Evolutionary conservation across 768 basidiomycete genomes (phyloP).

Genomic region (Boletus patriciae): DNA sequence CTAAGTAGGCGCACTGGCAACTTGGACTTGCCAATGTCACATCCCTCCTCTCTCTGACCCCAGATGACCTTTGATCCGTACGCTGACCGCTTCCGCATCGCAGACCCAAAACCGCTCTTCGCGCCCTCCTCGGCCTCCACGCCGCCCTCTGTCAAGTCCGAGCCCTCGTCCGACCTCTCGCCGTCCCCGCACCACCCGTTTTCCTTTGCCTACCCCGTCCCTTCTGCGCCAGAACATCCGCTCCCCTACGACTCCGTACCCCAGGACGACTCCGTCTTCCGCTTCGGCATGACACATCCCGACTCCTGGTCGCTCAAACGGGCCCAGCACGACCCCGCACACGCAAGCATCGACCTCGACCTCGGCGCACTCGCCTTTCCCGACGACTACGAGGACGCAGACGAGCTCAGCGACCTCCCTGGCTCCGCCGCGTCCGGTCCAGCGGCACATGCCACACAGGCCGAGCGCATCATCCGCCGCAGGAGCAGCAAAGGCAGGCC

Average conservation of each 20-base stretch:
- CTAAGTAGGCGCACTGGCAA: too few relatives aligned
- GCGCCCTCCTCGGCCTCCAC: conserved; percentile 5
- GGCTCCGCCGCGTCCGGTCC: conserved; percentile 23
- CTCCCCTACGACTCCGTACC: not conserved
- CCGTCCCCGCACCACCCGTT: conserved; percentile 23
- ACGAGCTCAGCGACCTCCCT: conserved; percentile 52
- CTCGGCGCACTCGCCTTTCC: conserved; percentile 44
- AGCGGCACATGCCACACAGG: conserved; percentile 18
- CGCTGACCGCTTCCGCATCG: conserved; percentile 15
- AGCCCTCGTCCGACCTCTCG: conserved; percentile 27
- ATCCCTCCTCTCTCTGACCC: not conserved
- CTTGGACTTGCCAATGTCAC: not conserved
- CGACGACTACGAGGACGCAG: conserved; percentile 64
- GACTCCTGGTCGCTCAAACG: conserved; percentile 30
- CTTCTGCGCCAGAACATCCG: not conserved
- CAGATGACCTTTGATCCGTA: conserved; percentile 28
- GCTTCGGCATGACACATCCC: conserved; percentile 30
- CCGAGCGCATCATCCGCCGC: conserved; percentile 59
- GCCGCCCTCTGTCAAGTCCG: conserved; percentile 30
- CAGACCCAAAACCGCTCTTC: conserved; percentile 10
- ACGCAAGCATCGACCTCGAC: conserved; percentile 24
- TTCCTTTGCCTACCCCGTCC: conserved; percentile 23
- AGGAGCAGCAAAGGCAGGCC: conserved; percentile 72
- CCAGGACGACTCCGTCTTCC: conserved; percentile 14
- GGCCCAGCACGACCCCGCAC: conserved; percentile 4